phyloP scores from a whole-genome alignment of 1,284 basidiomycete species.

The Apiotrichum sp. region DNA sequence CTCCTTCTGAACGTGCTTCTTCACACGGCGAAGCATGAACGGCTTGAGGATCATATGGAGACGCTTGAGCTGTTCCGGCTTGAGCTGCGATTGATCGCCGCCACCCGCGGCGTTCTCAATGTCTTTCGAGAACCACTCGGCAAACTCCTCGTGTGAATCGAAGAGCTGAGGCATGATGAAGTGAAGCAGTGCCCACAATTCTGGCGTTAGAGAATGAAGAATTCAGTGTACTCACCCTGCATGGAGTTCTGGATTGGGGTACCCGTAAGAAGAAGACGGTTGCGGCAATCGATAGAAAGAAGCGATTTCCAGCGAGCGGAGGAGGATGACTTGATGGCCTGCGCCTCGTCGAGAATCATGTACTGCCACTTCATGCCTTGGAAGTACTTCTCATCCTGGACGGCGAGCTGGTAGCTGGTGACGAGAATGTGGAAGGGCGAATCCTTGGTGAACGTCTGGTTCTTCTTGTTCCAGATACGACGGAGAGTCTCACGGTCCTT shows the following conservation, averaged over 20 bases:
- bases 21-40: constrained; percentile 97
- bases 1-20: constrained; percentile 98
- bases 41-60: constrained; percentile 99
- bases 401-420: constrained; percentile 94
- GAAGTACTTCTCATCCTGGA: constrained; percentile 97
- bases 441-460: constrained; percentile 90
- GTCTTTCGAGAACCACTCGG: constrained; percentile 99
- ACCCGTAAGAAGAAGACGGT: constrained; percentile 89
- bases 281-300: constrained; percentile 91
- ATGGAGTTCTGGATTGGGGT: constrained; percentile 99
- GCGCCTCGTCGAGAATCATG: constrained; percentile 98
- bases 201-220: constrained; percentile 48
- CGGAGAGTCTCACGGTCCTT: constrained; percentile 92
- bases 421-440: constrained; percentile 96
- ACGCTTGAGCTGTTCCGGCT: constrained; percentile 90
- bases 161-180: constrained; percentile 99
- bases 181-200: constrained; percentile 98
- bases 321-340: constrained; percentile 99
- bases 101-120: constrained; percentile 93
- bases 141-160: constrained; percentile 99
- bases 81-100: constrained; percentile 61
- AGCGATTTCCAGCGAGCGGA: constrained; percentile 97
- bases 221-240: constrained; percentile 64
- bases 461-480: constrained; percentile 98
- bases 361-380: constrained; percentile 99